These are phyloP conservation scores for Smithsoniella earleae DNA, from an alignment of 163 green algal genomes.

Conservation along the genomic window DNA sequence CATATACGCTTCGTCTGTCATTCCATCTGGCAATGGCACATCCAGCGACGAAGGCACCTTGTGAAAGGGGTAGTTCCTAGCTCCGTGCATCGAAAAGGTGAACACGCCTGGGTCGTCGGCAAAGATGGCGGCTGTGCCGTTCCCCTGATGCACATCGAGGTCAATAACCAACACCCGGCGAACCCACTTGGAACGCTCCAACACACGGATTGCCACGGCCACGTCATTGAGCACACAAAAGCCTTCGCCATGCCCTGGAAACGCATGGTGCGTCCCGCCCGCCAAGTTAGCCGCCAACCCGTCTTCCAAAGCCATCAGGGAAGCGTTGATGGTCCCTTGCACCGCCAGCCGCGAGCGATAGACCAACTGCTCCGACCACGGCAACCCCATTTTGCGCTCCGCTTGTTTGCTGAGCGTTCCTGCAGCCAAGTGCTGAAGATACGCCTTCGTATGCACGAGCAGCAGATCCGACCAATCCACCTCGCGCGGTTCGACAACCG, in stretches of 20 bases:
- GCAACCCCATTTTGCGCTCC: conserved; percentile 41
- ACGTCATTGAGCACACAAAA: conserved; percentile 54
- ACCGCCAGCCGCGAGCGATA: no score
- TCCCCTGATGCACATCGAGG: conserved; percentile 48
- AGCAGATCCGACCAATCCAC: conserved; percentile 29
- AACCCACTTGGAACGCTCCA: conserved; percentile 34
- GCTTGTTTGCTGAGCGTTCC: conserved; percentile 31
- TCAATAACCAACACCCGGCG: conserved; percentile 40
- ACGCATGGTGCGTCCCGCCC: conserved; percentile 49
- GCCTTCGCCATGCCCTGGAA: conserved; percentile 38
- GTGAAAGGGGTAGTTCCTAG: conserved; percentile 64
- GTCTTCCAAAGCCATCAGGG: conserved; percentile 34
- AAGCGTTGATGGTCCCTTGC: conserved; percentile 36
- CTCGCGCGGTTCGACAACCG: neutral
- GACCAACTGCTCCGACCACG: conserved; percentile 33
- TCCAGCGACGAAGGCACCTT: conserved; percentile 66
- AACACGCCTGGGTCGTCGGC: conserved; percentile 46
- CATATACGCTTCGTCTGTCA: conserved; percentile 57
- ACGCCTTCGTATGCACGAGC: conserved; percentile 33
- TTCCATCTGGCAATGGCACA: conserved; percentile 56
- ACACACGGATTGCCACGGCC: conserved; percentile 34
- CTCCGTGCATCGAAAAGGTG: conserved; percentile 60
- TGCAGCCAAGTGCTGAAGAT: conserved; percentile 34
- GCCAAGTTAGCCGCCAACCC: conserved; percentile 38
- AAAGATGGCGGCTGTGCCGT: conserved; percentile 51